These are phyloP conservation scores for Manihot esculenta DNA, from an alignment of 441 rosid genomes.

Conservation along the genomic window DNA sequence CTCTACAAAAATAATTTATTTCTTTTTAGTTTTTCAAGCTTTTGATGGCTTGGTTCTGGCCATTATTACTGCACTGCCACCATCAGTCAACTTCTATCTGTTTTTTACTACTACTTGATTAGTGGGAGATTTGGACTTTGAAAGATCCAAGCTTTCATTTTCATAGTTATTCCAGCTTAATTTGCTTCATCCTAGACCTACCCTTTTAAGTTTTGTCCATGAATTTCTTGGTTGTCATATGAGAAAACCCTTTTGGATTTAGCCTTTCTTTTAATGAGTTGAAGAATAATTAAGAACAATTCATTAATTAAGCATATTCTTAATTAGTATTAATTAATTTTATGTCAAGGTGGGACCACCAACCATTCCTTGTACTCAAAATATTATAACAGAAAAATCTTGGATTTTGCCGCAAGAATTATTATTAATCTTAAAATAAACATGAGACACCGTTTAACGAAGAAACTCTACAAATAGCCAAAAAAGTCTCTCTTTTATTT, in stretches of 20 bases:
- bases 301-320: neutral
- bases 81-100: neutral
- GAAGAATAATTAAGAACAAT: neutral
- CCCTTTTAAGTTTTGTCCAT: neutral
- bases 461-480: neutral
- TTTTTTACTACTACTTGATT: too few species aligned
- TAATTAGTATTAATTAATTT: too few species aligned
- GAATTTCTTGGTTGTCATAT: too few species aligned
- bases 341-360: too few species aligned
- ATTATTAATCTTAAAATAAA: too few species aligned
- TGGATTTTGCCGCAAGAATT: neutral
- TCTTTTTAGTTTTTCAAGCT: neutral
- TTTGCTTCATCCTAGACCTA: too few species aligned
- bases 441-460: neutral
- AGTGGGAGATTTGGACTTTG: neutral
- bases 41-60: neutral
- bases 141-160: neutral
- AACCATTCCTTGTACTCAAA: slow-evolving; percentile 16
- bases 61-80: neutral
- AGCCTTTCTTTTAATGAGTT: neutral
- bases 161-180: neutral
- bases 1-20: neutral
- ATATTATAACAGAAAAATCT: slow-evolving; percentile 5
- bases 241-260: too few species aligned
- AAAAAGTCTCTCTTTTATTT: neutral